Base-by-base conservation (phyloP, 164 flowering plant genomes). In the Protea cynaroides region DNA sequence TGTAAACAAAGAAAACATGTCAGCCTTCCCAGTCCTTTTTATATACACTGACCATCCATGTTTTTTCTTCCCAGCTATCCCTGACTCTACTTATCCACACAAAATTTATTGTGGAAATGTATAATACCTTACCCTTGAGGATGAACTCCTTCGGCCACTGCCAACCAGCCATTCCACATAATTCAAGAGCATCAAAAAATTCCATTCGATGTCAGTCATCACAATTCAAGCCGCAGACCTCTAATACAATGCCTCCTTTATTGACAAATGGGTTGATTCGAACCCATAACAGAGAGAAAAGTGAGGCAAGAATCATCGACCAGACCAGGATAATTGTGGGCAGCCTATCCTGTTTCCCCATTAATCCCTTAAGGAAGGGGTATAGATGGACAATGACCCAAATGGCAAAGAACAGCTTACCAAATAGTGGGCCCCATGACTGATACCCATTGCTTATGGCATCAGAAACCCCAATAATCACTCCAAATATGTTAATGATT, bases 361-460 rank as follows among this genome's bases (percentile, higher is more conserved):
- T 67, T 37, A 84, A 55, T 59, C 95, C 92, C 73, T 84, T 88
- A 40, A 88, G 86, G 88, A 88, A 88, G 0, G 95, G 95, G 73
- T 88, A 86, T 10, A 88, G 84, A 71, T 86, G 95, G 55, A 83
- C 72, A 64, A 88, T 88, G 65, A 88, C 92, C 92, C 92, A 88
- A 13, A 86, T 47, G 23, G 92, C 84, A 56, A 88, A 88, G 72
- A 88, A 86, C 40, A 88, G 74, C 76, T 66, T 82, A 23, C 92
- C 92, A 58, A 88, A 82, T 21, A 88, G 71, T 0, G 95, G 92
- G 6, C 95, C 92, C 95, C 92, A 88, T 37, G 92, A 75, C 21
- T 88, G 87, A 25, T 86, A 88, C 0, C 95, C 90, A 24, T 79
- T 84, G 62, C 76, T 82, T 69, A 88, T 83, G 50, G 92, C 92